phyloP scores from a whole-genome alignment of 495 filamentous ascomycete genomes.

The Thermothielavioides terrestris region DNA sequence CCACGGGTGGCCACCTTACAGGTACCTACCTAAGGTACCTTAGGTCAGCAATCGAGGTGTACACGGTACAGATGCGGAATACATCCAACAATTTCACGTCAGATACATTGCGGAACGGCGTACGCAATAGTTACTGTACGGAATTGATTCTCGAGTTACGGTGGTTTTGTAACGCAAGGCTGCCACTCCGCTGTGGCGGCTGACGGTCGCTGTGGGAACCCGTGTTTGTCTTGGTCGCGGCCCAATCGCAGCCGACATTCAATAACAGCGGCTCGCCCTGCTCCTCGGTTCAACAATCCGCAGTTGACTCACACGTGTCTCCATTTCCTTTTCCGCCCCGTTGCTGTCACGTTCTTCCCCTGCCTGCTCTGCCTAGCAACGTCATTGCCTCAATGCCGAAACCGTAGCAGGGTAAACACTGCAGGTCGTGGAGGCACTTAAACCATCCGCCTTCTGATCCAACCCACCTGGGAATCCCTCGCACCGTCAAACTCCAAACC shows the following conservation, averaged over 20 bases:
- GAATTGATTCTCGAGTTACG: too few relatives aligned
- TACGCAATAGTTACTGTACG: too few relatives aligned
- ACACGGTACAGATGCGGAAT: too few relatives aligned
- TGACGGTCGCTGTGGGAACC: constrained; percentile 15
- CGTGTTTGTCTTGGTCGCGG: constrained; percentile 10
- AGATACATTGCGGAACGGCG: too few relatives aligned
- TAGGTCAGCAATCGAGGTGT: too few relatives aligned
- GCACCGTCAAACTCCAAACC: not conserved
- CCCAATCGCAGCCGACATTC: constrained; percentile 12
- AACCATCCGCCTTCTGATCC: not conserved
- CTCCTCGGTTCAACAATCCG: not conserved
- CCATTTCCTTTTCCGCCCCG: not conserved
- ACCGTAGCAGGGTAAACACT: constrained; percentile 8
- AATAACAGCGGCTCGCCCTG: not conserved
- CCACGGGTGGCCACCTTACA: too few relatives aligned
- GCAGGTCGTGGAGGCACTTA: too few relatives aligned
- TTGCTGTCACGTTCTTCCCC: not conserved
- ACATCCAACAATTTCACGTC: too few relatives aligned
- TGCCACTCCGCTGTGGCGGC: not conserved
- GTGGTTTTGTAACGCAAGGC: too few relatives aligned
- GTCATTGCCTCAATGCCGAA: not conserved
- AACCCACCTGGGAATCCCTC: too few relatives aligned
- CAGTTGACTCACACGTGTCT: constrained; percentile 3
- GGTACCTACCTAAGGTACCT: too few relatives aligned
- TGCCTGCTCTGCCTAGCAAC: constrained; percentile 18